A percentile compares a stretch with the other conserved stretches of the same genome.
Conservation (phyloP, 1,284 basidiomycete genomes). For the Moesziomyces sp. region DNA sequence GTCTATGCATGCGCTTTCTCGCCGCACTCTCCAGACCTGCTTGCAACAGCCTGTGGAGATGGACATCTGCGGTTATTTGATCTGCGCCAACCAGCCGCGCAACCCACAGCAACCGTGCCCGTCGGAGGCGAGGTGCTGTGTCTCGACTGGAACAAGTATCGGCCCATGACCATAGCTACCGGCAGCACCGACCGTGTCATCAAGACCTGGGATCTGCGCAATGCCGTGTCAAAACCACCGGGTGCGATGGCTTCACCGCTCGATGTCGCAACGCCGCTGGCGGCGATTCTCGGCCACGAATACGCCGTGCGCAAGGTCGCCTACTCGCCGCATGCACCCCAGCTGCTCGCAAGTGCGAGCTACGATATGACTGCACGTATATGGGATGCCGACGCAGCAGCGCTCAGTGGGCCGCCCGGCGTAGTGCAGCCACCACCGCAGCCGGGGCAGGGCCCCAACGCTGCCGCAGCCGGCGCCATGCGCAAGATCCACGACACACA, state of each 20-base stretch:
- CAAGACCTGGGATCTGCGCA: slow-evolving; percentile 80
- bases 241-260: slow-evolving; percentile 4
- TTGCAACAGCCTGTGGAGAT: slow-evolving; percentile 86
- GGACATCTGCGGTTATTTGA: slow-evolving; percentile 62
- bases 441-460: neutral
- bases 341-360: slow-evolving; percentile 82
- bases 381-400: slow-evolving; percentile 70
- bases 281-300: slow-evolving; percentile 69
- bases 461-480: slow-evolving; percentile 59
- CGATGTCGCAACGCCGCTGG: slow-evolving; percentile 28
- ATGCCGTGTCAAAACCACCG: slow-evolving; percentile 3
- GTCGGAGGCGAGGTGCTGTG: slow-evolving; percentile 72
- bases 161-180: slow-evolving; percentile 80
- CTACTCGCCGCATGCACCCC: slow-evolving; percentile 74
- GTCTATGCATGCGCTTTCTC: slow-evolving; percentile 91
- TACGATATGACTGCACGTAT: slow-evolving; percentile 97
- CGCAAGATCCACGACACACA: slow-evolving; percentile 81
- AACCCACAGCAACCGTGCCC: slow-evolving; percentile 29
- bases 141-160: slow-evolving; percentile 93
- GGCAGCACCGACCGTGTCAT: slow-evolving; percentile 82
- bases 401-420: slow-evolving; percentile 8
- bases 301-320: slow-evolving; percentile 71
- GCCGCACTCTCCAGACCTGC: slow-evolving; percentile 82
- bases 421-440: slow-evolving; percentile 70
- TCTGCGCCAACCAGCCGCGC: slow-evolving; percentile 27